These are phyloP conservation scores for Hypomontagnella monticulosa DNA, from an alignment of 495 filamentous ascomycete genomes.

Conservation along the genomic window DNA sequence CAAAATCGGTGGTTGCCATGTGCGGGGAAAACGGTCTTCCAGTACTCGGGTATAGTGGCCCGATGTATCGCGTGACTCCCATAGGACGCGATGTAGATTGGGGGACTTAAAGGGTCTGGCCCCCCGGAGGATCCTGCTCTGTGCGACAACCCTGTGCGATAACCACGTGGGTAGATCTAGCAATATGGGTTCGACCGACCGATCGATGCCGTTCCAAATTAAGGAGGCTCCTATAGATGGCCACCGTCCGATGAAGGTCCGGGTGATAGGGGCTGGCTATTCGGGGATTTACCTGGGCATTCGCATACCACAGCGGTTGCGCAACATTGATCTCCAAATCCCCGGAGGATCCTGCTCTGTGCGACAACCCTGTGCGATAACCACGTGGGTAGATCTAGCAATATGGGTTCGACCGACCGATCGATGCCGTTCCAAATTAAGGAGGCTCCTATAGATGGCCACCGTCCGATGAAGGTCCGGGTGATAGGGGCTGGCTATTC, in stretches of 20 bases:
- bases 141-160: background rate
- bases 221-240: constrained; percentile 58
- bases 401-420: constrained; percentile 31
- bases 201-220: constrained; percentile 40
- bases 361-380: too few species aligned
- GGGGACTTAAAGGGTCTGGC: background rate
- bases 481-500: constrained; percentile 62
- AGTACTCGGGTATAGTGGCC: background rate
- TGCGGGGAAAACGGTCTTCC: constrained; percentile 24
- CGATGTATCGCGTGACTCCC: background rate
- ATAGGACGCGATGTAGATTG: background rate
- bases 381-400: background rate
- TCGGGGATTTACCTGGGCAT: constrained; percentile 56
- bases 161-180: background rate
- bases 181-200: constrained; percentile 33
- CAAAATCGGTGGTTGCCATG: background rate
- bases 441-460: constrained; percentile 55
- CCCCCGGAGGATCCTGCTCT: constrained; percentile 1
- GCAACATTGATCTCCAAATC: constrained; percentile 54
- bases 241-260: constrained; percentile 55
- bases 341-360: background rate
- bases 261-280: constrained; percentile 60
- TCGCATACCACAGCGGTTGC: constrained; percentile 54
- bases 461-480: constrained; percentile 51
- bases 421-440: constrained; percentile 47